Percentiles rank a stretch among this genome's conserved stretches.
phyloP scores from a whole-genome alignment of 371 early-diverging fungal genomes.

The Mucor irregularis region DNA sequence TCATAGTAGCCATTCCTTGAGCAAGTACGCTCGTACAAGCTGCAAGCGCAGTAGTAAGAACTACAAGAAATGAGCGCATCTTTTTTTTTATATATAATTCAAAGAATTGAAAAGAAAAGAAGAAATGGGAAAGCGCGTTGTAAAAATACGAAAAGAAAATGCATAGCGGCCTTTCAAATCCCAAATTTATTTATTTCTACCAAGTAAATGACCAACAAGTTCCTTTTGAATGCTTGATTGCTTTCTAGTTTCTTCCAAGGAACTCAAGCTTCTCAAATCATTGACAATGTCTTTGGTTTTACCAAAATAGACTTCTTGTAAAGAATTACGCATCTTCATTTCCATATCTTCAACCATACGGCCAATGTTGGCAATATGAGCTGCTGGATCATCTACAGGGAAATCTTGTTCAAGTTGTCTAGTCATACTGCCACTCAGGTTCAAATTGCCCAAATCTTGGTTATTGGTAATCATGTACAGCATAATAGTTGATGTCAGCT shows the following conservation, averaged over 20 bases:
- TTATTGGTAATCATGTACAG: constrained; percentile 81
- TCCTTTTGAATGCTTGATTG: constrained; percentile 75
- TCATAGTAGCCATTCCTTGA: constrained; percentile 41
- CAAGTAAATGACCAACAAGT: constrained; percentile 68
- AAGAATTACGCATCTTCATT: constrained; percentile 88
- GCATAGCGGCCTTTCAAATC: neutral
- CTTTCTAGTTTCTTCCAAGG: constrained; percentile 65
- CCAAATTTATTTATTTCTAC: constrained; percentile 31
- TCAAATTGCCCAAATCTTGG: constrained; percentile 74
- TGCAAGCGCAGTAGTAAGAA: constrained; percentile 20
- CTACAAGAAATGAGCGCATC: constrained; percentile 25
- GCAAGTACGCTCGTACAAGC: constrained; percentile 25
- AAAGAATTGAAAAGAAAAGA: constrained; percentile 4
- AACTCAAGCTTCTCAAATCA: constrained; percentile 80
- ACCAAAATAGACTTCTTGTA: constrained; percentile 97
- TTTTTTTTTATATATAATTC: constrained; percentile 10
- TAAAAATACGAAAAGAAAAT: neutral
- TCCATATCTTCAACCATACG: constrained; percentile 98
- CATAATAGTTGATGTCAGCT: constrained; percentile 94
- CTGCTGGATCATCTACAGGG: constrained; percentile 70
- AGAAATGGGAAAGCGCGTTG: constrained; percentile 7
- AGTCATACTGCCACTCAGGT: constrained; percentile 91
- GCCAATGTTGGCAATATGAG: constrained; percentile 93
- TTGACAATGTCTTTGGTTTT: constrained; percentile 97
- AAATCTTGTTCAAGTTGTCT: constrained; percentile 90